Base-by-base conservation (phyloP, 495 filamentous ascomycete genomes). In the Aspergillus carlsbadensis region DNA sequence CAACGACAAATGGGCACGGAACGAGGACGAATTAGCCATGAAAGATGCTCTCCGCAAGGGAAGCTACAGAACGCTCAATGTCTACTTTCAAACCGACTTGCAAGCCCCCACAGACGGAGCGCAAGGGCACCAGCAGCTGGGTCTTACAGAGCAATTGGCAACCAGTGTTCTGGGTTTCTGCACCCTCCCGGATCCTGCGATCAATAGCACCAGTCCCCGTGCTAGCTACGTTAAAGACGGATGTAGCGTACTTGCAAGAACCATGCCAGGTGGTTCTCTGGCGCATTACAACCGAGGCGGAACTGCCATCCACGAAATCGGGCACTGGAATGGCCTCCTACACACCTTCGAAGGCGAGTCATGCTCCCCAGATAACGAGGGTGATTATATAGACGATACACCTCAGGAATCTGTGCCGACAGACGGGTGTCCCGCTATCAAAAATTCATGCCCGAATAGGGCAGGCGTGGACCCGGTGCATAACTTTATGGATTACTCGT, bases 1-100 rank as follows among this genome's bases (percentile, higher is more conserved):
- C 60, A 90, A 88, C 63, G 85, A 88, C 53, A 77, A 79, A 14
- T 87, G 88, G 62, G 78, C 91, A 24, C 78, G 81, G n/a, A 79
- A 83, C 37, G 64, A 80, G 13, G 81, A 87, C 34, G 86, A 87
- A 33, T 56, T 78, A 2, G 78, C 81, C 2, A 81, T 87, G 64
- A 92, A 91, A 59, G 65, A 82, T 5, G 75, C 82, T 5, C 78
- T 92, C 2, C 84, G 87, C 13, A 67, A 63, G 53, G 79, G 80
- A 39, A 74, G 43, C 42, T 82, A 82, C 58, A 56, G 52, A 29
- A 76, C 74, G 5, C 62, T 82, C 10, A 82, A 82, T 58, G 68
- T 82, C 11, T 82, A 81, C 52, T 80, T 81, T 61, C 78, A 81
- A 61, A 73, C 76, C 43, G 65, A 80, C 44, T 71, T 81, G 14